Conservation (phyloP, 257 asterid genomes). For the Primulina tabacum region DNA sequence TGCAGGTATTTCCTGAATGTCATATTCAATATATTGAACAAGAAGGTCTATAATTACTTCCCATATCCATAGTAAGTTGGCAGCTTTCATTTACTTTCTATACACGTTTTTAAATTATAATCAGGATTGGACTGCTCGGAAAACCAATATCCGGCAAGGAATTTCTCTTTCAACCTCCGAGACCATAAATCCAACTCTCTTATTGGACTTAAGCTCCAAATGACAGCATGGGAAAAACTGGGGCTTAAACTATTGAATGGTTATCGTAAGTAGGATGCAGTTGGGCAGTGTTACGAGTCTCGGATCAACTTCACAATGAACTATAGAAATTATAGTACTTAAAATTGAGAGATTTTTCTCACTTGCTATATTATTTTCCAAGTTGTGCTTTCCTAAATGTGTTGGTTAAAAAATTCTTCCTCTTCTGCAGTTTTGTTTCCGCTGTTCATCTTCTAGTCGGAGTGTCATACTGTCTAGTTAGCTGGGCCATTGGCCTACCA, state of each 20-base stretch:
- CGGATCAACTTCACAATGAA: background rate
- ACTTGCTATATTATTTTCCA: background rate
- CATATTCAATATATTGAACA: slow-evolving; percentile 61
- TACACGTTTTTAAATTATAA: too few relatives aligned
- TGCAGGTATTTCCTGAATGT: slow-evolving; percentile 65
- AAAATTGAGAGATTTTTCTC: background rate
- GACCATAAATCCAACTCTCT: background rate
- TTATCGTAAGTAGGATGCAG: background rate
- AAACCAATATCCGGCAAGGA: too few relatives aligned
- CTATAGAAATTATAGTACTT: background rate
- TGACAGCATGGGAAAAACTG: background rate
- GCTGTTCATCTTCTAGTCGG: slow-evolving; percentile 59
- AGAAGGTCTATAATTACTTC: slow-evolving; percentile 62
- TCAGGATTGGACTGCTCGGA: background rate
- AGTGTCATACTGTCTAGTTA: slow-evolving; percentile 48
- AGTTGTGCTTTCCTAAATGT: background rate
- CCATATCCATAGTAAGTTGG: slow-evolving; percentile 60
- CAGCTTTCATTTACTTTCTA: background rate
- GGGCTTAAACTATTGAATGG: background rate
- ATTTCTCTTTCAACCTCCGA: background rate
- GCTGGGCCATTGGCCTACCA: slow-evolving; percentile 59
- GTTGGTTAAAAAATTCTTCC: background rate
- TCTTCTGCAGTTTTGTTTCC: slow-evolving; percentile 45
- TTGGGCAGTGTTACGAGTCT: background rate
- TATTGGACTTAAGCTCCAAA: background rate